Conservation (phyloP, 257 asterid species). For the Petunia secreta region DNA sequence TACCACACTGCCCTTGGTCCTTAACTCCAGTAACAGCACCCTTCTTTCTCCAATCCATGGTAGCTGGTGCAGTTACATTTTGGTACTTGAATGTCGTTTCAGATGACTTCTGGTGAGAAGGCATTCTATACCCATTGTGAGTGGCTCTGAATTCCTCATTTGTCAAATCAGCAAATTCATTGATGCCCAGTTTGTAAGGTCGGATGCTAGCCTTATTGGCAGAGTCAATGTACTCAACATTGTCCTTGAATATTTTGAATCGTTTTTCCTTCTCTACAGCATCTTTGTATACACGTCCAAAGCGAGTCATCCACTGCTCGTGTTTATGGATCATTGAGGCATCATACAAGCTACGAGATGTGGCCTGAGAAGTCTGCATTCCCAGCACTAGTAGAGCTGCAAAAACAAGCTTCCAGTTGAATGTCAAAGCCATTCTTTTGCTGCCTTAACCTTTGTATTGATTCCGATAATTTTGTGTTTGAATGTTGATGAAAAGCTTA, state of each 20-base stretch:
- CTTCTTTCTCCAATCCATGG: constrained; percentile 11
- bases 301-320: background rate
- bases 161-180: background rate
- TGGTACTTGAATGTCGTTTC: background rate
- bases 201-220: background rate
- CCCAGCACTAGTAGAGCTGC: background rate
- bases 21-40: background rate
- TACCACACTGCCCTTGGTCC: constrained; percentile 6
- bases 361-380: background rate
- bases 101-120: background rate
- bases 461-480: background rate
- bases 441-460: background rate
- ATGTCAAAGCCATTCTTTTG: background rate
- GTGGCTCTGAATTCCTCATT: background rate
- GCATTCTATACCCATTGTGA: background rate
- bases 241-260: background rate
- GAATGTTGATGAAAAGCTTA: background rate
- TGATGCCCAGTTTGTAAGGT: background rate
- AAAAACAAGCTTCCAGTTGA: constrained; percentile 3
- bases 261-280: background rate
- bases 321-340: constrained; percentile 14
- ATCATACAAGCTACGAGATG: background rate
- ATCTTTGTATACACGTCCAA: background rate
- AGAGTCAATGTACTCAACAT: background rate
- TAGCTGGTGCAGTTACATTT: background rate